Base-by-base conservation (phyloP, 164 flowering plant species). In the Protea cynaroides region DNA sequence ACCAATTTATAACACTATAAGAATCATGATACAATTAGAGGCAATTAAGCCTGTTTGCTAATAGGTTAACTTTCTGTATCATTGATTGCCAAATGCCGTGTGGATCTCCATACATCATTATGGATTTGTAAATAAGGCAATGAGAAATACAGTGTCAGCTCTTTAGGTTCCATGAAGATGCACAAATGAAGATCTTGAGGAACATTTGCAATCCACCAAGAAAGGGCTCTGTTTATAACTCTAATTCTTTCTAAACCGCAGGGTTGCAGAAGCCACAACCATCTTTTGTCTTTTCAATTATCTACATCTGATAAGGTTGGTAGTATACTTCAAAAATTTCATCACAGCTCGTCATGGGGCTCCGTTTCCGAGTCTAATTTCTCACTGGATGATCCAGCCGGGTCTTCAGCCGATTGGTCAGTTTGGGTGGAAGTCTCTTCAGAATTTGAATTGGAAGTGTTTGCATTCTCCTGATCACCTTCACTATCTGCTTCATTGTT, bases 401-500 rank as follows among this genome's bases (percentile, higher is more conserved):
- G 19, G 21, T 74, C 74, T 56, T 40, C 66, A 13, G 66, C 19
- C 19, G 73, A 21, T 59, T 55, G 61, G 51, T 73, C 65, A 29
- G 53, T 54, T 58, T 69, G 55, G 40, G 76, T 57, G 19, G 68
- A 56, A 21, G 44, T 66, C 21, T 61, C 72, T 55, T 69, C 70
- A 15, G 72, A 58, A 34, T 73, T 46, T 21, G 75, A 50, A 25
- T 58, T 51, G 7, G 74, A 50, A 8, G 66, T 29, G 43, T 21
- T 64, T 15, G 50, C 56, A 52, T 64, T 61, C 37, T 69, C 74
- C 7, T 29, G n/a, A n/a, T n/a, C 49, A 56, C 18, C 73, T 24
- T 34, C 65, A 62, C 69, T 74, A 13, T 74, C 84, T 0, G 84
- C 76, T 73, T 86, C 91, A 63, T 83, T 86, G 74, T 75, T 87